Conservation (phyloP, 208 protist species). For the Acanthamoeba sp. region DNA sequence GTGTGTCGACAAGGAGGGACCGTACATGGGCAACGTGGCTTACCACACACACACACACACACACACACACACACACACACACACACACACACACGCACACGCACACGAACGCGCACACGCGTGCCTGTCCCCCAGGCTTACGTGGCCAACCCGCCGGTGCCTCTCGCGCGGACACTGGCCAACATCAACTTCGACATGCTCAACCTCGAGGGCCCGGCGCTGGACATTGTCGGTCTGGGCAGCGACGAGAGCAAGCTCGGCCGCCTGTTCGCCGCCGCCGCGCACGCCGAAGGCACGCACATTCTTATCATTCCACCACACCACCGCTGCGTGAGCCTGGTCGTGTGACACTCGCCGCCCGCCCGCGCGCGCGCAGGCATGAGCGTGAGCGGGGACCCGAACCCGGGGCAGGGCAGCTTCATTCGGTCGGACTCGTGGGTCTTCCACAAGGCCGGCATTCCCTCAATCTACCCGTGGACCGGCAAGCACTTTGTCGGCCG, state of each 20-base stretch:
- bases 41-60: no score
- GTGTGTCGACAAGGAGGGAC: no score
- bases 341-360: no score
- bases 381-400: constrained; percentile 27
- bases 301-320: not conserved
- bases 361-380: not conserved
- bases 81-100: no score
- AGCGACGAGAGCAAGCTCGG: constrained; percentile 20
- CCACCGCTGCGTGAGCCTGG: no score
- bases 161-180: not conserved
- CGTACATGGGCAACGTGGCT: no score
- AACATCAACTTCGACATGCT: constrained; percentile 62
- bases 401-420: constrained; percentile 50
- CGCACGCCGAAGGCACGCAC: not conserved
- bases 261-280: not conserved
- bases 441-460: constrained; percentile 19
- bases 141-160: constrained; percentile 47
- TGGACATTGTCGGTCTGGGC: constrained; percentile 41
- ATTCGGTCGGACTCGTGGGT: constrained; percentile 56
- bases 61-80: no score
- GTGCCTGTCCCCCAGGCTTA: constrained; percentile 24
- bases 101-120: no score
- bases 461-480: constrained; percentile 46
- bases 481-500: constrained; percentile 21
- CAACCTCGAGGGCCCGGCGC: constrained; percentile 14